Evolutionary conservation across 2,329 filamentous ascomycete genomes (phyloP), one percentile per base, ranked within the genome.

Genomic region (Alternaria brassicae): DNA sequence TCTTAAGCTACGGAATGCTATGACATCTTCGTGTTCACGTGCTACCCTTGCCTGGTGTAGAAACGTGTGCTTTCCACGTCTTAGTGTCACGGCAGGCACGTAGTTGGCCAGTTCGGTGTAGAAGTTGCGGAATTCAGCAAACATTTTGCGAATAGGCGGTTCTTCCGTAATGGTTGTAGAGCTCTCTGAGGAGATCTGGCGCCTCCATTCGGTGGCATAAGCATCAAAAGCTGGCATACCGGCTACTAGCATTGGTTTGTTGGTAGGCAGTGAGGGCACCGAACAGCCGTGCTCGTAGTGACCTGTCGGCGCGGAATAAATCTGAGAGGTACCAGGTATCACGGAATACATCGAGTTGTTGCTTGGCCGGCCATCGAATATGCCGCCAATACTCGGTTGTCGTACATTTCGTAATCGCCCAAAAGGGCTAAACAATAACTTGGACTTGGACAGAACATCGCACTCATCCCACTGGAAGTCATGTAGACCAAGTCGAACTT

Each of bases 1-100:
- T 7, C 67, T 60, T 2, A 76, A 56, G 1, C 56, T 39, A 12
- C 71, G 64, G 42, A 77, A 76, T 1, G 57, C 61, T 25, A 67
- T 67, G 7, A 76, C 62, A 42, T 77, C 65, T 56, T 74, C 71
- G 12, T 71, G 63, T 49, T 77, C 75, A 15, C 74, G 67, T 3
- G 75, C 75, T 0, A 77, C 73, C 15, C 75, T 65, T 3, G 75
- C 75, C 6, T 68, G 72, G 48, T 77, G 75, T 12, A 77, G 61
- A 39, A 72, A 74, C 5, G 59, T 67, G n/a, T 64, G 36, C 34
- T 62, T 60, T 4, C 69, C 71, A 6, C 10, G 27, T 8, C 60
- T 44, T 1, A 39, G 30, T 0, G 55, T 63, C 2, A 71, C 55
- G 1, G 66, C 62, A 0, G 66, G 67, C 1, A 72, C 56, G 8